These are phyloP conservation scores for Carpinus viminea DNA, from an alignment of 306 rosid genomes.

Conservation along the genomic window DNA sequence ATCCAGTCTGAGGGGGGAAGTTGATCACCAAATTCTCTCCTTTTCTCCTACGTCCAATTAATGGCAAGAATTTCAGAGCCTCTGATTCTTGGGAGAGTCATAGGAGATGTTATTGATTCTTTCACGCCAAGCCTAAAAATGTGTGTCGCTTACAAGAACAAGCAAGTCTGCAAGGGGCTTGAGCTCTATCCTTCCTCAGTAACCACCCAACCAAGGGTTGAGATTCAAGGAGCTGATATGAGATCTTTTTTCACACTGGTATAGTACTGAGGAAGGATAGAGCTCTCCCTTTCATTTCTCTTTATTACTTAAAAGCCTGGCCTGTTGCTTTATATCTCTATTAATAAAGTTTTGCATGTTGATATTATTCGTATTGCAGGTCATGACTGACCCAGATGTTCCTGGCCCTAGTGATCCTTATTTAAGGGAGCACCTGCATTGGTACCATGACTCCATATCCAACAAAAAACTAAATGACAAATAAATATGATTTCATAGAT, in stretches of 20 bases:
- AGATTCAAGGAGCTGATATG: slow-evolving; percentile 75
- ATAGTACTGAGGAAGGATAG: neutral
- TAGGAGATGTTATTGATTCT: slow-evolving; percentile 82
- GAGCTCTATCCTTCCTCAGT: slow-evolving; percentile 74
- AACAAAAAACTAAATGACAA: neutral
- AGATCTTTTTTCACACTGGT: slow-evolving; percentile 89
- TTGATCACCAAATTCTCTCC: neutral
- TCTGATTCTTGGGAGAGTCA: slow-evolving; percentile 68
- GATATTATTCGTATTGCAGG: slow-evolving; percentile 37
- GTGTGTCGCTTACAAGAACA: slow-evolving; percentile 52
- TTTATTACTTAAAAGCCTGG: neutral
- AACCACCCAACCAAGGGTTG: slow-evolving; percentile 62
- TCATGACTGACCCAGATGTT: slow-evolving; percentile 85
- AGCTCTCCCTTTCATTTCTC: neutral
- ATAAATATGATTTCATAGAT: too few relatives aligned
- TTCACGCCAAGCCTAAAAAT: slow-evolving; percentile 59
- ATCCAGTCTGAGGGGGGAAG: too few relatives aligned
- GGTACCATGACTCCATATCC: slow-evolving; percentile 39
- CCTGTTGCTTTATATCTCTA: slow-evolving; percentile 1
- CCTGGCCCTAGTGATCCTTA: slow-evolving; percentile 97
- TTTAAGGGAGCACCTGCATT: slow-evolving; percentile 79
- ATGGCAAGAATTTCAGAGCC: slow-evolving; percentile 66
- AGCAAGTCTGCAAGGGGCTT: slow-evolving; percentile 70
- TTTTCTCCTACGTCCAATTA: neutral
- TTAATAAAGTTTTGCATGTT: slow-evolving; percentile 7